Conservation (phyloP, 2,329 filamentous ascomycete species). For the Coleophoma eucalyptorum region DNA sequence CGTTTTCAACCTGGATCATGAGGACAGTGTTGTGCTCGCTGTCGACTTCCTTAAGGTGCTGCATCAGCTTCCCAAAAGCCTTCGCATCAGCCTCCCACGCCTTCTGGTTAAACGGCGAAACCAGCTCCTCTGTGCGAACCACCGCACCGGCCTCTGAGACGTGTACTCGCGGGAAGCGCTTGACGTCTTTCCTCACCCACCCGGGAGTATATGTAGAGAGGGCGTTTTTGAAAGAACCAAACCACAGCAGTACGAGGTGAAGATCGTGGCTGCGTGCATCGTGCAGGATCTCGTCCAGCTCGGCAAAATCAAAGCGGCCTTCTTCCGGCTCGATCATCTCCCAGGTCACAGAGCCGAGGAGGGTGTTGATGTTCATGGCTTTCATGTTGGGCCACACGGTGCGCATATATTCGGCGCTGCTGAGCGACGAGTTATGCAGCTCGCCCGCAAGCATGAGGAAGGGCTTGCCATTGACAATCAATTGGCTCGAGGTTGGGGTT, state of each 20-base stretch:
- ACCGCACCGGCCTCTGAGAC: conserved; percentile 28
- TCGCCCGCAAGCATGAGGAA: conserved; percentile 29
- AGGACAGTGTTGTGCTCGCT: conserved; percentile 1
- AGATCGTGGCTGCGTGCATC: no score
- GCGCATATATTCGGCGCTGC: conserved; percentile 27
- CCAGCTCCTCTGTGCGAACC: conserved; percentile 29
- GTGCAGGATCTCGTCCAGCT: no score
- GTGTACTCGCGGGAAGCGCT: conserved; percentile 26
- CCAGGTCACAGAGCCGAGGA: conserved; percentile 30
- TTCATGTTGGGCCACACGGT: conserved; percentile 23
- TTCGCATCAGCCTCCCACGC: conserved; percentile 25
- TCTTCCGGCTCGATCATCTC: conserved; percentile 30
- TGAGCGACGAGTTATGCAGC: conserved; percentile 31
- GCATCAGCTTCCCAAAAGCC: conserved; percentile 27
- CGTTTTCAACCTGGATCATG: conserved; percentile 14
- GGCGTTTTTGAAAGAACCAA: conserved; percentile 32
- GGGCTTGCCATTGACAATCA: conserved; percentile 30
- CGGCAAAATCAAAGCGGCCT: conserved; percentile 26
- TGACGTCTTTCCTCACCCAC: conserved; percentile 28
- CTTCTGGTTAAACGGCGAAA: conserved; percentile 25
- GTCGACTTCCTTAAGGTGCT: conserved; percentile 6
- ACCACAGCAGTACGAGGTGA: conserved; percentile 30
- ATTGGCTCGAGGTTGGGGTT: conserved; percentile 18
- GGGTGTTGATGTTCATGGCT: conserved; percentile 27
- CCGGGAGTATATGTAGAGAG: conserved; percentile 29